Base-by-base conservation (phyloP, 179 eudicot species). In the Amaranthus tricolor region DNA sequence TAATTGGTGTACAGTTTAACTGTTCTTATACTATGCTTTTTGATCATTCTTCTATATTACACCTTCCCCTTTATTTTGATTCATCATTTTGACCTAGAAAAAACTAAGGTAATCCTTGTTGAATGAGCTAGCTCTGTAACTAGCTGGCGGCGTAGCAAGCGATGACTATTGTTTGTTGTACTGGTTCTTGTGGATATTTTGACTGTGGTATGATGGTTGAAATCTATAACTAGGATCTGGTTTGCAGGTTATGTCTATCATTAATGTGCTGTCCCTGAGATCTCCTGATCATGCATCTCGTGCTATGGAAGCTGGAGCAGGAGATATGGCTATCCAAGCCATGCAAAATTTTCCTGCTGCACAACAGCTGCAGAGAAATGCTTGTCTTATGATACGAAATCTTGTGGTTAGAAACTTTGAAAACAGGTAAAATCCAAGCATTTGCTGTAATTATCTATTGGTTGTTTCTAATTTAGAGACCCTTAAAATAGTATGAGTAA, bases 261-360 rank as follows among this genome's bases (percentile, higher is more conserved):
- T 93, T 67, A 81, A 79, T 63, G 85, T 85, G 59, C 90, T 96
- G 20, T 93, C 81, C 60, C 77, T 96, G 80, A 89, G 99, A 80
- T 85, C 91, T 73, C 99, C 99, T 17, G 89, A 84, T 54, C 83
- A 93, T 71, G 97, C 98, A 74, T 78, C 97, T 63, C 84, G 86
- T 77, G 98, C 97, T 57, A 77, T 96, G 76, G 97, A 96, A 88
- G 91, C 98, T 56, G 99, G 99, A 83, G 98, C 98, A 0, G 98
- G 99, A 65, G 98, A 96, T 82, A 85, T 96, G 75, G 99, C 96
- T 65, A 87, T 89, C 62, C 97, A 87, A 82, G 86, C 97, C 69
- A 96, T 96, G 99, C 85, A 88, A 76, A 85, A 80, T 67, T 89
- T 88, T 84, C 98, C 98, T 15, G 80, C 80, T 74, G 84, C 91